Conservation (phyloP, 805 yeast species). For the Danielia oregonensis region DNA sequence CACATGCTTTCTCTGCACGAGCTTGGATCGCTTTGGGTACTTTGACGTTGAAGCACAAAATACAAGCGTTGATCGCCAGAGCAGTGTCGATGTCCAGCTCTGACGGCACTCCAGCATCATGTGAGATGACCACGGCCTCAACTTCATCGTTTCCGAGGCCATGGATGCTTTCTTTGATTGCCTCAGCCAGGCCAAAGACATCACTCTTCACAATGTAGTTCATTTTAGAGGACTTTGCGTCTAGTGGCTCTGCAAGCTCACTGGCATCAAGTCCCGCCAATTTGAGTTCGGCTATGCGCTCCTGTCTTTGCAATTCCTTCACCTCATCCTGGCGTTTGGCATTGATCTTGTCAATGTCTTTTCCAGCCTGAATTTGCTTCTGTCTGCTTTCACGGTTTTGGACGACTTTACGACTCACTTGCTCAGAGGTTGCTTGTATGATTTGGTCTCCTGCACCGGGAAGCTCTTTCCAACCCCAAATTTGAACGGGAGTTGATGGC, state of each 20-base stretch:
- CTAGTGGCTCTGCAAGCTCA: conserved; percentile 37
- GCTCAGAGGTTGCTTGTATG: conserved; percentile 71
- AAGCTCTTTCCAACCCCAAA: conserved; percentile 90
- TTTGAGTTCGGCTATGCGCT: conserved; percentile 52
- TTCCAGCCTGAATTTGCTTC: conserved; percentile 51
- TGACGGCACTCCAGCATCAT: conserved; percentile 76
- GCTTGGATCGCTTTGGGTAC: conserved; percentile 59
- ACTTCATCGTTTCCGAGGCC: conserved; percentile 89
- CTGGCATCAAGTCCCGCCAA: conserved; percentile 56
- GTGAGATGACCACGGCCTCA: conserved; percentile 58
- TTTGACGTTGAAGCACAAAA: conserved; percentile 74
- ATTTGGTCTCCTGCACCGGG: conserved; percentile 90
- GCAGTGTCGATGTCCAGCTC: conserved; percentile 42
- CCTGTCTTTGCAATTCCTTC: conserved; percentile 49
- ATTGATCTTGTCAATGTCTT: conserved; percentile 69
- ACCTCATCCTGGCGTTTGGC: conserved; percentile 55
- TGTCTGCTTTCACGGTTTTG: conserved; percentile 57
- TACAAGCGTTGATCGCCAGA: conserved; percentile 50
- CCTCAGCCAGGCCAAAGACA: conserved; percentile 93
- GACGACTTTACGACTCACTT: conserved; percentile 70
- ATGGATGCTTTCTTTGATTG: conserved; percentile 75
- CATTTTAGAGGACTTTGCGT: conserved; percentile 22
- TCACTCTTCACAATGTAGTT: conserved; percentile 83
- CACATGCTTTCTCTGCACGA: conserved; percentile 54
- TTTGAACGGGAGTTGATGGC: conserved; percentile 87